Evolutionary conservation across 768 basidiomycete species (phyloP), one percentile per base, ranked within the genome.

Genomic region (Rhodosporidiobolus sp.): DNA sequence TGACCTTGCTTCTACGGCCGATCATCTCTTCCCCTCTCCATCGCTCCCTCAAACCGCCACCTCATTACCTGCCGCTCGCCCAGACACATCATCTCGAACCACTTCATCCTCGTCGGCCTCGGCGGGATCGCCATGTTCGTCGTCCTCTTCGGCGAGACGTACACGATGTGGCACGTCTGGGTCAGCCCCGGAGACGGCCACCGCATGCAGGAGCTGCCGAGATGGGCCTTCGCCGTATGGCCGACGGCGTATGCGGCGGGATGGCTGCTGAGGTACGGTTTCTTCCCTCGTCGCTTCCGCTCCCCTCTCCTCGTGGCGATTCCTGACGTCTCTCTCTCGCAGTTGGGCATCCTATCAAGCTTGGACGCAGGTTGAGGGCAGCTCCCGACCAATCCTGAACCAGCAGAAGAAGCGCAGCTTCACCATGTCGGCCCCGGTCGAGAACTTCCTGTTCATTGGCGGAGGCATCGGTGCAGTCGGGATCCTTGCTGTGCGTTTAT

Each of bases 51-150:
- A 24, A 17, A 19, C 22, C 19, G 49, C 8, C 56, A 34, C 11
- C 24, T 24, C 22, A 9, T 10, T 5, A 3, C 10, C 16, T 26
- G 2, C 22, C 34, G 17, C 9, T 32, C 19, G 16, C 7, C 28
- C 58, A 59, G 58, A 19, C 58, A 46, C 43, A 59, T 59, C 45
- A n/a, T 59, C n/a, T 28, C n/a, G 8, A 59, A 59, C 19, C 58
- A 59, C 58, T 59, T 59, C 28, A 17, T 46, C 19, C 58, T 59
- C n/a, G 5, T 11, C 28, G 43, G 43, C 0, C 12, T 46, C 19
- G 58, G 16, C 43, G 58, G 58, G 16, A 9, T 28, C 11, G 26
- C 19, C n/a, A 26, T 59, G 24, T 59, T 45, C 28, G 17, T 30
- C 28, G 20, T 59, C 45, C 45, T 59, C 43, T 46, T 59, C 28